Conservation (phyloP, 352 stramenopile genomes). For the Globisporangium middletonii region DNA sequence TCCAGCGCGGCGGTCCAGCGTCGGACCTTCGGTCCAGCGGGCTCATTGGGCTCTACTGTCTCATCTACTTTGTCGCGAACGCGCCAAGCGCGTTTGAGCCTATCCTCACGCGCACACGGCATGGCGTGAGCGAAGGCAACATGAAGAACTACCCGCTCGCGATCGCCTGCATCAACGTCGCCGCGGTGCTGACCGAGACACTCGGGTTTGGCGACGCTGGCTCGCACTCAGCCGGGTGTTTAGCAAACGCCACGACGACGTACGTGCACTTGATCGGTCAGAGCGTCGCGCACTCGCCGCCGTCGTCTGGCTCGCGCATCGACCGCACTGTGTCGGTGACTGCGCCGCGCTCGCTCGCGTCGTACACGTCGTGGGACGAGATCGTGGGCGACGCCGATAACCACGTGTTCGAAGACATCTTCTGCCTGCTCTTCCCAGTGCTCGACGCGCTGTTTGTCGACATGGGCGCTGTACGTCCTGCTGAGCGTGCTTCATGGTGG, state of each 20-base stretch:
- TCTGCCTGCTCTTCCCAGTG: conserved; percentile 75
- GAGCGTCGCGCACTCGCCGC: conserved; percentile 24
- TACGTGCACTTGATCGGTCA: conserved; percentile 69
- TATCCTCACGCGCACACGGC: conserved; percentile 67
- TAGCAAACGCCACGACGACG: conserved; percentile 63
- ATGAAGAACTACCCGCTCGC: conserved; percentile 88
- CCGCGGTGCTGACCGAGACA: conserved; percentile 62
- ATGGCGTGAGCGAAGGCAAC: conserved; percentile 81
- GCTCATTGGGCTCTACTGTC: conserved; percentile 76
- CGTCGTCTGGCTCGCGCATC: conserved; percentile 1
- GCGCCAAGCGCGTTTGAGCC: conserved; percentile 56
- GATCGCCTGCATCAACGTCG: conserved; percentile 84
- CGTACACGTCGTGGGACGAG: conserved; percentile 69
- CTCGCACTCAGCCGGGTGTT: conserved; percentile 68
- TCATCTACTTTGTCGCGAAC: conserved; percentile 79
- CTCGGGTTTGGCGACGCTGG: conserved; percentile 75
- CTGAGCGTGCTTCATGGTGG: not conserved
- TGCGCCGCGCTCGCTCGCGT: conserved; percentile 22
- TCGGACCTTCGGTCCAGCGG: conserved; percentile 80
- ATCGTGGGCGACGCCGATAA: conserved; percentile 63
- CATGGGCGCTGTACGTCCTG: conserved; percentile 71
- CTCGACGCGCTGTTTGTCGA: conserved; percentile 82
- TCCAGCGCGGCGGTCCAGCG: conserved; percentile 72
- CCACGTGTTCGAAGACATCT: conserved; percentile 84
- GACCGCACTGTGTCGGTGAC: conserved; percentile 24